Conservation (phyloP, 228 moss, liverwort and hornwort genomes). For the Sphagnum fallax region DNA sequence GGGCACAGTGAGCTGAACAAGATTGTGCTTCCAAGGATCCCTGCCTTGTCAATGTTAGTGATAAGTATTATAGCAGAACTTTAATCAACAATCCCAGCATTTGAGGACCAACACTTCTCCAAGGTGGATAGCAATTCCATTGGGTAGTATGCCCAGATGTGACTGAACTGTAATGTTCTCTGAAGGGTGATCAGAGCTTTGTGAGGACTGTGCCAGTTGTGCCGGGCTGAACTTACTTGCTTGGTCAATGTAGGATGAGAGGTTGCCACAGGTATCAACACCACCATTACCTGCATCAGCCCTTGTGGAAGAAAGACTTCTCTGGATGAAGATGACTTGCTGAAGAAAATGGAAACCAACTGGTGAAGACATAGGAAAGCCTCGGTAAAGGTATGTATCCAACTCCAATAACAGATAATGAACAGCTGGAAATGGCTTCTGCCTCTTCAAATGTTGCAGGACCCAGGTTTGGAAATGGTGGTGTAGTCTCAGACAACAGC, state of each 20-base stretch:
- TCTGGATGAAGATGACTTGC: constrained; percentile 68
- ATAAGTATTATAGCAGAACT: too few relatives aligned
- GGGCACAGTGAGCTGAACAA: constrained; percentile 93
- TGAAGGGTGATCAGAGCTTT: too few relatives aligned
- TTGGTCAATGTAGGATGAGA: constrained; percentile 60
- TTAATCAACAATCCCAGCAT: too few relatives aligned
- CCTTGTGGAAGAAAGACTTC: constrained; percentile 32
- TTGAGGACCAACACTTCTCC: too few relatives aligned
- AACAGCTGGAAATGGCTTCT: constrained; percentile 10
- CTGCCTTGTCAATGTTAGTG: constrained; percentile 60
- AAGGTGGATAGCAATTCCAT: too few relatives aligned
- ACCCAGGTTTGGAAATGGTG: constrained; percentile 19
- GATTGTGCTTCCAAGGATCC: constrained; percentile 72
- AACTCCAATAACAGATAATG: constrained; percentile 18
- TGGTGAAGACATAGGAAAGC: constrained; percentile 44
- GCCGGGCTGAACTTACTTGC: too few relatives aligned
- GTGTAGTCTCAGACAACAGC: constrained; percentile 29
- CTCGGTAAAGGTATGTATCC: constrained; percentile 59
- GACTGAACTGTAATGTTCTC: too few relatives aligned
- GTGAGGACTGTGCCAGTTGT: too few relatives aligned
- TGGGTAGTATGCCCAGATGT: too few relatives aligned
- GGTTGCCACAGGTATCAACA: constrained; percentile 23
- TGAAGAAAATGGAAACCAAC: constrained; percentile 78
- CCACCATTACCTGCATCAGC: constrained; percentile 23
- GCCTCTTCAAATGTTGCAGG: constrained; percentile 17